Evolutionary conservation across 371 early-diverging fungal species (phyloP).

Genomic region (Apophysomyces sp.): DNA sequence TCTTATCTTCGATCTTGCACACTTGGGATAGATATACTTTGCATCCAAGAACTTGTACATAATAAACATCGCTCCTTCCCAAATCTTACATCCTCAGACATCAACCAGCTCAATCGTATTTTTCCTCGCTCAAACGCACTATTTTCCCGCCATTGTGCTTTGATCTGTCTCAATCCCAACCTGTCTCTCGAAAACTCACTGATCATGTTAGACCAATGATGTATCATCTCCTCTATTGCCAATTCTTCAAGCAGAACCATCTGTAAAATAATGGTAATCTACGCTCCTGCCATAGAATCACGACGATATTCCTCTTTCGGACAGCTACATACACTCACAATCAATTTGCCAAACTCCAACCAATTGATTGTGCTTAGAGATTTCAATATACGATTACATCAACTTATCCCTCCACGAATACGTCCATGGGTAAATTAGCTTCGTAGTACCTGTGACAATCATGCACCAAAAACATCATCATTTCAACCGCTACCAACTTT

Average conservation of each 20-base stretch:
- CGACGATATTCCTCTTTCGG: background rate
- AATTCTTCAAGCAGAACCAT: background rate
- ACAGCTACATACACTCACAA: background rate
- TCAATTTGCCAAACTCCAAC: background rate
- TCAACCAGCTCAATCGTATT: background rate
- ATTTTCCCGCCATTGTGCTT: background rate
- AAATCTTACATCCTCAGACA: background rate
- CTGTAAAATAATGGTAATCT: conserved; percentile 1
- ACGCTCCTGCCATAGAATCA: background rate
- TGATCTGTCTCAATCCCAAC: conserved; percentile 1
- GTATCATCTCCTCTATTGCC: background rate
- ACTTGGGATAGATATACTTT: background rate
- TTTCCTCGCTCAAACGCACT: background rate
- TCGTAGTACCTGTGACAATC: too few species aligned
- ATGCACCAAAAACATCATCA: too few species aligned
- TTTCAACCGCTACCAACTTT: too few species aligned
- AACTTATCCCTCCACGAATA: too few species aligned
- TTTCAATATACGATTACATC: background rate
- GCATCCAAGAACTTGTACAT: background rate
- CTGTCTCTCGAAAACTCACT: background rate
- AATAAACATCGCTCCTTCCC: background rate
- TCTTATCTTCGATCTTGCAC: background rate
- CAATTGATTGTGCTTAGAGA: conserved; percentile 6
- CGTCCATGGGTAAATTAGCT: too few species aligned
- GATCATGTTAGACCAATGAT: conserved; percentile 6